Base-by-base conservation (phyloP, 306 rosid genomes). In the Canavalia ensiformis region DNA sequence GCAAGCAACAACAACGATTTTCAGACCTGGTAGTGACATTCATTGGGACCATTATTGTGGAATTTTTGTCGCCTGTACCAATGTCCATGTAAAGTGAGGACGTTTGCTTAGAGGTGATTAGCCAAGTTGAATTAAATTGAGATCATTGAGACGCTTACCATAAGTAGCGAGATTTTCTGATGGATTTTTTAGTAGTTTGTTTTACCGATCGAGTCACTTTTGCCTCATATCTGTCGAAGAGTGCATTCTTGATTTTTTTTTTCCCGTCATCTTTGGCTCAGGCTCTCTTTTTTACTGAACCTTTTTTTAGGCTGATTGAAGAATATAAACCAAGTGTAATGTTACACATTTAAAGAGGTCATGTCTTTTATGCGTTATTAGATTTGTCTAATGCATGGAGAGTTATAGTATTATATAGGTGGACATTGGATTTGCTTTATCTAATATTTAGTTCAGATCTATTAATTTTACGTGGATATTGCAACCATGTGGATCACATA, bases 11-110 rank as follows among this genome's bases (percentile, higher is more conserved):
- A 28, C 74, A 46, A 51, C 51, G 63, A 60, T 63, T 42, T 75
- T 80, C 84, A 37, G 78, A 85, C 72, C 82, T 81, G 69, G 71
- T 67, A 69, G 80, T 76, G 81, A 85, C 87, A 85, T 63, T 50
- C 66, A 80, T 49, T 77, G 86, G 83, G 85, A 82, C 69, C 76
- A 55, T 80, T 67, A 42, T 84, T 44, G 29, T 69, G 62, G 69
- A 82, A 76, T 73, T 60, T 80, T 88, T 77, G 75, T 82, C 83
- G 80, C 81, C 77, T 82, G 66, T 79, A 76, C 72, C 75, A 73
- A 79, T 82, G 75, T 81, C 85, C 77, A 18, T 84, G 82, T 85
- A 74, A 57, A 64, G 71, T 71, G 77, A 86, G 74, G 88, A 75
- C 75, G 54, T 69, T 85, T 84, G 77, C 74, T 28, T 63, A 50